Evolutionary conservation across 1,284 basidiomycete genomes (phyloP), one percentile per base, ranked within the genome.

Genomic region (Mycena sp.): DNA sequence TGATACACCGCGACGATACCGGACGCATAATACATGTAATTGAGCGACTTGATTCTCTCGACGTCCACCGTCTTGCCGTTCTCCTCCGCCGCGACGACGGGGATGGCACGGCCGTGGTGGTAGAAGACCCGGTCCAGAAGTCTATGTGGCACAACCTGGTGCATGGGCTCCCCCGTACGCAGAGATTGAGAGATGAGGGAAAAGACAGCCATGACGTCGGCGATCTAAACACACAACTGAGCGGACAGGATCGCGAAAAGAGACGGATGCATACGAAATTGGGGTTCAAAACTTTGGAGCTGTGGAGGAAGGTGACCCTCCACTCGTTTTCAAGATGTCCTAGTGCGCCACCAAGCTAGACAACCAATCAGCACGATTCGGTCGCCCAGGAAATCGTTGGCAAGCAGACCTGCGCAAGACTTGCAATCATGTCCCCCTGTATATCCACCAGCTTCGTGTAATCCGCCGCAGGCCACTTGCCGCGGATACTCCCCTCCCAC

Each of bases 401-500:
- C 14, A 5, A 50, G 23, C 6, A 35, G 23, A 84, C 83, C 76
- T 82, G 75, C 1, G 78, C 73, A 10, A 85, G 68, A 58, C 73
- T 74, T 2, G 70, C 63, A n/a, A 82, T 69, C 80, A 84, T 85
- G 32, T 82, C 79, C 30, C 71, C 65, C 71, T 84, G 76, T 3
- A 79, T 70, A 44, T 79, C 75, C 7, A 80, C 67, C 11, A 87
- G 66, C 48, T 73, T 73, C 46, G 71, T 72, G 65, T 87, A 87
- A 49, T 85, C 80, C 41, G 82, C 78, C 14, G 70, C 71, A 5
- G 84, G 80, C 85, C 85, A 87, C 38, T 74, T 75, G 7, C 85
- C 85, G 10, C 85, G 77, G 17, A 86, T 76, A 66, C 72, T 79
- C 37, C 85, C 80, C 71, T 84, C 79, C 80, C 83, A 82, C 69